These are phyloP conservation scores for Xylaria cubensis DNA, from an alignment of 495 filamentous ascomycete species.

Conservation along the genomic window DNA sequence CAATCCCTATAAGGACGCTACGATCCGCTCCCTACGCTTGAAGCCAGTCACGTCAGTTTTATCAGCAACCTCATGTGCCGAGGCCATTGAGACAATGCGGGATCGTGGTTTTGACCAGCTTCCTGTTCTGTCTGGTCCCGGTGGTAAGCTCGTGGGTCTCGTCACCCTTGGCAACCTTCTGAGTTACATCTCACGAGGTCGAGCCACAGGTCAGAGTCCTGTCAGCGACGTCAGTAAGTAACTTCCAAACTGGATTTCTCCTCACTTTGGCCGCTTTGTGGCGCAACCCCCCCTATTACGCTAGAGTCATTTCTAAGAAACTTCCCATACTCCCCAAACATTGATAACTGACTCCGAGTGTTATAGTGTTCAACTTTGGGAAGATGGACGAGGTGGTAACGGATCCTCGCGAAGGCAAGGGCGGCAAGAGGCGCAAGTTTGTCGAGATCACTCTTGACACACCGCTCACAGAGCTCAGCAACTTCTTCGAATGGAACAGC, in stretches of 20 bases:
- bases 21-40: slow-evolving; percentile 78
- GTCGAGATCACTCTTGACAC: slow-evolving; percentile 94
- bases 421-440: slow-evolving; percentile 68
- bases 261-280: not conserved
- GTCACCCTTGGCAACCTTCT: slow-evolving; percentile 95
- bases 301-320: not conserved
- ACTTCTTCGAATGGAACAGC: slow-evolving; percentile 98
- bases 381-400: slow-evolving; percentile 87
- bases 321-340: not conserved
- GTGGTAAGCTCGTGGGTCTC: slow-evolving; percentile 80
- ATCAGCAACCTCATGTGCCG: slow-evolving; percentile 70
- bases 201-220: slow-evolving; percentile 71
- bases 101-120: slow-evolving; percentile 97
- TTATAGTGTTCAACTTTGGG: slow-evolving; percentile 80
- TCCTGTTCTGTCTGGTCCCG: slow-evolving; percentile 76
- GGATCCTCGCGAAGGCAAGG: slow-evolving; percentile 69
- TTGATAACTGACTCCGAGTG: not conserved
- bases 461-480: slow-evolving; percentile 77
- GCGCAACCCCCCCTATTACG: not conserved
- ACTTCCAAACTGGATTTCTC: not conserved
- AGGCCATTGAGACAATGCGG: slow-evolving; percentile 95
- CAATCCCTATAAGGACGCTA: slow-evolving; percentile 73
- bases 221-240: slow-evolving; percentile 74
- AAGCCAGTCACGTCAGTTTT: slow-evolving; percentile 90
- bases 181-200: slow-evolving; percentile 81